phyloP scores from a whole-genome alignment of 83 land plant genomes.

The Diphasiastrum complanatum region DNA sequence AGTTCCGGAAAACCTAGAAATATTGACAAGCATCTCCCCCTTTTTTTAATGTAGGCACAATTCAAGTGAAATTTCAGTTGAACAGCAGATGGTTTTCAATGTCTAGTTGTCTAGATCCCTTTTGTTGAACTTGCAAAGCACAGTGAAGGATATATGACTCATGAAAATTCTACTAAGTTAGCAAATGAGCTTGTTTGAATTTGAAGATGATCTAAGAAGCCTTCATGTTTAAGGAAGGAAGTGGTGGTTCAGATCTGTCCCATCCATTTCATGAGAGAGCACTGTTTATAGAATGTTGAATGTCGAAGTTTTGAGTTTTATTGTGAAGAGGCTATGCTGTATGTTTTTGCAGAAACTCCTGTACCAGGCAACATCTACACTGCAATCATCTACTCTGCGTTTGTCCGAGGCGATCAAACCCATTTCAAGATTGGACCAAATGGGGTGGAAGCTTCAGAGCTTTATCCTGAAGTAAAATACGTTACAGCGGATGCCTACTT shows the following conservation, averaged over 20 bases:
- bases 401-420: constrained; percentile 60
- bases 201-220: too few relatives aligned
- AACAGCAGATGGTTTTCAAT: too few relatives aligned
- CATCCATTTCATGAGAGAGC: too few relatives aligned
- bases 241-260: too few relatives aligned
- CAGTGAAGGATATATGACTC: too few relatives aligned
- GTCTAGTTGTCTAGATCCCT: too few relatives aligned
- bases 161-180: too few relatives aligned
- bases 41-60: neutral
- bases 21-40: neutral
- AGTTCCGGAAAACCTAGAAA: neutral
- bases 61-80: neutral
- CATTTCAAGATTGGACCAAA: constrained; percentile 40
- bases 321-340: neutral
- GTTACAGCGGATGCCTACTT: constrained; percentile 51
- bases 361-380: constrained; percentile 39
- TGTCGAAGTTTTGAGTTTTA: neutral
- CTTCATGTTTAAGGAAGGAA: too few relatives aligned
- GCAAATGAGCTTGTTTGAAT: too few relatives aligned
- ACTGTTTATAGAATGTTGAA: too few relatives aligned
- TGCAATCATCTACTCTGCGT: constrained; percentile 41
- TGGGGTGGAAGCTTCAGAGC: constrained; percentile 44
- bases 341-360: constrained; percentile 39
- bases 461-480: constrained; percentile 54
- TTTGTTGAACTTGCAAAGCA: too few relatives aligned